These are phyloP conservation scores for Leishmania arabica DNA, from an alignment of 208 protist genomes.

Conservation along the genomic window DNA sequence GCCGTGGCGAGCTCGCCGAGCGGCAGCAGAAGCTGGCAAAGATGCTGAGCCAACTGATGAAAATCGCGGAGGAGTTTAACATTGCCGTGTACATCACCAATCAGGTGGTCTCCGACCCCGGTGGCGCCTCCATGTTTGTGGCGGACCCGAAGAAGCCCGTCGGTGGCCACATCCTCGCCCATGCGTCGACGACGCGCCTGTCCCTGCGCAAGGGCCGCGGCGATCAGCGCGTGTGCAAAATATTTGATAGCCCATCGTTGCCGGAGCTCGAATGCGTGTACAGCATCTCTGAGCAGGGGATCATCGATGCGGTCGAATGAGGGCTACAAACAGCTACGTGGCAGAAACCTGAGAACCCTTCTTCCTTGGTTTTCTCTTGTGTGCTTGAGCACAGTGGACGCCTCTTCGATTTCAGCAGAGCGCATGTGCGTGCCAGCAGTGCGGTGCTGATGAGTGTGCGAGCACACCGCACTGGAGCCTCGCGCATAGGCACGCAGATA, in stretches of 20 bases:
- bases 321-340: not conserved
- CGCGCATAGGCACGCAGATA: not conserved
- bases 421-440: not conserved
- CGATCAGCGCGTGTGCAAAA: conserved; percentile 97
- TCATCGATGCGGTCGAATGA: conserved; percentile 94
- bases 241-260: conserved; percentile 98
- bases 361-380: not conserved
- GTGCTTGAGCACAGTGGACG: not conserved
- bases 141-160: conserved; percentile 99
- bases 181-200: conserved; percentile 97
- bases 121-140: conserved; percentile 97
- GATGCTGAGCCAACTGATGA: conserved; percentile 94
- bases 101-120: conserved; percentile 98
- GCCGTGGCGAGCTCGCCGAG: conserved; percentile 97
- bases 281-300: conserved; percentile 96
- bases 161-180: conserved; percentile 98
- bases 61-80: conserved; percentile 99
- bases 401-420: not conserved
- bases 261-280: conserved; percentile 97
- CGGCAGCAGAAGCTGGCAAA: conserved; percentile 95
- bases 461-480: not conserved
- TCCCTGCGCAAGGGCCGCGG: conserved; percentile 96
- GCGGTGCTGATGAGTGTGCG: not conserved
- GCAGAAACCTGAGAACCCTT: not conserved
- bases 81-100: conserved; percentile 99